Conservation (phyloP, 352 stramenopile genomes). For the Phytophthora capsici region DNA sequence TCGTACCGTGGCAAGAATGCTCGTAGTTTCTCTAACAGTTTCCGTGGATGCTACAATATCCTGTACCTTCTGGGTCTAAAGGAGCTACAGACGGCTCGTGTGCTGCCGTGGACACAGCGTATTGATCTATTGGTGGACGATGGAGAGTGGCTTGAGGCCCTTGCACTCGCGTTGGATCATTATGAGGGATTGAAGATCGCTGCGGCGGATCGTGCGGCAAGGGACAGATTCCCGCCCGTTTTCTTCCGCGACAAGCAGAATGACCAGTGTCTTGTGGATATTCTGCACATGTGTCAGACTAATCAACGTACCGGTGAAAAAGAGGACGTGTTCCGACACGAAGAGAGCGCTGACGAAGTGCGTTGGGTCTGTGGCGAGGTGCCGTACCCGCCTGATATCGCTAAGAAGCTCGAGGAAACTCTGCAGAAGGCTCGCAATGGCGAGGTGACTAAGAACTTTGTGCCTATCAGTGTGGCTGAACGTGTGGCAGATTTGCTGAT, state of each 20-base stretch:
- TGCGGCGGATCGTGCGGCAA: constrained; percentile 77
- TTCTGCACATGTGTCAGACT: constrained; percentile 91
- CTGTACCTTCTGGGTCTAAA: constrained; percentile 93
- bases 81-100: constrained; percentile 91
- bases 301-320: constrained; percentile 90
- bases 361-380: constrained; percentile 85
- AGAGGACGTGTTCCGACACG: constrained; percentile 86
- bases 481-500: constrained; percentile 90
- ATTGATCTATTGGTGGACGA: constrained; percentile 95
- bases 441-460: constrained; percentile 88
- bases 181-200: constrained; percentile 93
- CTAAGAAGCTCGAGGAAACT: constrained; percentile 86
- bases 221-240: constrained; percentile 85
- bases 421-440: constrained; percentile 84
- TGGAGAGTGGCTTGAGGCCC: constrained; percentile 97
- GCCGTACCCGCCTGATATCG: constrained; percentile 77
- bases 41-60: constrained; percentile 94
- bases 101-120: constrained; percentile 93
- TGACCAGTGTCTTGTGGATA: constrained; percentile 89
- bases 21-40: constrained; percentile 86
- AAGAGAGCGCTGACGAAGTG: constrained; percentile 85
- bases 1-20: constrained; percentile 89
- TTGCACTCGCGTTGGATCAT: constrained; percentile 96
- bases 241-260: constrained; percentile 92
- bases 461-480: constrained; percentile 89